phyloP scores from a whole-genome alignment of 805 yeast genomes.

The Schwanniomyces vanrijiae region DNA sequence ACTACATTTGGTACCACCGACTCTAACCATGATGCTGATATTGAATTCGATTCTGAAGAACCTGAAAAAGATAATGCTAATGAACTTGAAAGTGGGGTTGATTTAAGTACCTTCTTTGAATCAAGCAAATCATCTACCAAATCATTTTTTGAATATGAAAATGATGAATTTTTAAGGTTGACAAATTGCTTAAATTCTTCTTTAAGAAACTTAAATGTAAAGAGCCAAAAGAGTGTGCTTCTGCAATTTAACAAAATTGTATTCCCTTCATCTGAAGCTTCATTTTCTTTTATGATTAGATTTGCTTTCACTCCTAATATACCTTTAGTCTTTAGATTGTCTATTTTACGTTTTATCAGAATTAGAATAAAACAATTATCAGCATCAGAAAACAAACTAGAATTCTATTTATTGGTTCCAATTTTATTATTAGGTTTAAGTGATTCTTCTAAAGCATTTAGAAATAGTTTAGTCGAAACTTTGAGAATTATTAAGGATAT shows the following conservation, averaged over 20 bases:
- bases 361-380: conserved; percentile 29
- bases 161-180: conserved; percentile 42
- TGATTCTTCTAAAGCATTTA: conserved; percentile 51
- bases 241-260: conserved; percentile 14
- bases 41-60: conserved; percentile 33
- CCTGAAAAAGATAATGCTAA: conserved; percentile 16
- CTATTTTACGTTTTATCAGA: conserved; percentile 45
- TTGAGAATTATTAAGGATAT: conserved; percentile 28
- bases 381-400: conserved; percentile 22
- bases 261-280: conserved; percentile 42
- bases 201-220: conserved; percentile 22
- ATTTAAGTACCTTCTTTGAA: conserved; percentile 13
- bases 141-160: conserved; percentile 24
- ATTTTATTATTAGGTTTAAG: conserved; percentile 52
- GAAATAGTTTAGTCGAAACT: conserved; percentile 30
- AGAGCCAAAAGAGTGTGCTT: conserved; percentile 12
- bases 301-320: conserved; percentile 55
- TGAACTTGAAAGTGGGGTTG: conserved; percentile 18
- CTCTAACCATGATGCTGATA: conserved; percentile 26
- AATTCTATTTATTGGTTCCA: conserved; percentile 59
- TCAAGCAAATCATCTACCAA: conserved; percentile 11
- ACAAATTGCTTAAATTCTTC: conserved; percentile 46
- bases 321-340: conserved; percentile 57
- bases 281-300: conserved; percentile 60
- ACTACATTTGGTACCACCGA: conserved; percentile 47